Evolutionary conservation across 192 early-diverging fungal species (phyloP).

Genomic region (Mortierella antarctica): DNA sequence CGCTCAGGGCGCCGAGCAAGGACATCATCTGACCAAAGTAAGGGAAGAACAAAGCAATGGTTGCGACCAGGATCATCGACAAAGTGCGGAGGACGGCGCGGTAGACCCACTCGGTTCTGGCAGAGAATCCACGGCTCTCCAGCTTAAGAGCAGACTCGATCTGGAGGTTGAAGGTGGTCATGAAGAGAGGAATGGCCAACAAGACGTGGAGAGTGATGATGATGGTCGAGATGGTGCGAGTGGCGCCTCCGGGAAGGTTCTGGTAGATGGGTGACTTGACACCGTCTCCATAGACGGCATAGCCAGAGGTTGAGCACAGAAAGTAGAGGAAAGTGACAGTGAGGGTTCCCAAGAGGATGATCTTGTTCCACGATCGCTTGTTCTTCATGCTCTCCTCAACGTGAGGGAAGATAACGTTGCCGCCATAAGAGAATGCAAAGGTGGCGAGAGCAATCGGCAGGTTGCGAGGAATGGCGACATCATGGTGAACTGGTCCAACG

Average conservation of each 20-base stretch:
- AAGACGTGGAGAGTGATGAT: conserved; percentile 78
- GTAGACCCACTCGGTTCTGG: conserved; percentile 51
- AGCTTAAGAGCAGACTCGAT: conserved; percentile 67
- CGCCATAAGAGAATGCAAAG: conserved; percentile 75
- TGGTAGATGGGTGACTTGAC: conserved; percentile 71
- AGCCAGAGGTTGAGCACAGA: conserved; percentile 68
- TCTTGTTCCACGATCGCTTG: conserved; percentile 67
- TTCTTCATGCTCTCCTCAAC: conserved; percentile 76
- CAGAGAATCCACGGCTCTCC: conserved; percentile 51
- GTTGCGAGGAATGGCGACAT: conserved; percentile 57
- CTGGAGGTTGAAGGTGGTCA: conserved; percentile 72
- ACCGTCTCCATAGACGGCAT: conserved; percentile 69
- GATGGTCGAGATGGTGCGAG: conserved; percentile 63
- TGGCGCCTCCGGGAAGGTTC: conserved; percentile 67
- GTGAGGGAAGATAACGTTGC: conserved; percentile 80
- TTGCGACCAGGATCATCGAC: conserved; percentile 56
- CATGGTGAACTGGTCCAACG: conserved; percentile 35
- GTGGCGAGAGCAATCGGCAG: conserved; percentile 74
- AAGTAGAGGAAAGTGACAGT: conserved; percentile 73
- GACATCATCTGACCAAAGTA: conserved; percentile 77
- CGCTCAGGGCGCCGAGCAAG: conserved; percentile 66
- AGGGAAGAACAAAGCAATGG: conserved; percentile 63
- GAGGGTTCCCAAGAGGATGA: conserved; percentile 58
- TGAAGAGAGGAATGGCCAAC: conserved; percentile 71
- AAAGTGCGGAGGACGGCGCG: conserved; percentile 60